Conservation (phyloP, 257 asterid species). For the Solanum lignicaule region DNA sequence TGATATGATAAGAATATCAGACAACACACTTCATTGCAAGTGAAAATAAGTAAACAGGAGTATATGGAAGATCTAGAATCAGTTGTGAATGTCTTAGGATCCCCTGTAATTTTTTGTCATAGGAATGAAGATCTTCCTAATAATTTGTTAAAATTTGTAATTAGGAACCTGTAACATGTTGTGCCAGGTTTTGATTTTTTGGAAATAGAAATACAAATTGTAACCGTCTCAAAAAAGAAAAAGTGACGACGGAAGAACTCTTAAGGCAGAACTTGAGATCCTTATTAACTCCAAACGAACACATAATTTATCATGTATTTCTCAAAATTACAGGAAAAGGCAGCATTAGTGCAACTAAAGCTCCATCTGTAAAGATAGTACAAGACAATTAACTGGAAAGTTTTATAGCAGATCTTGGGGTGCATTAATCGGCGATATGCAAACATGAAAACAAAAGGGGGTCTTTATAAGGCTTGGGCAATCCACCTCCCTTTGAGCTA, state of each 20-base stretch:
- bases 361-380: background rate
- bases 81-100: background rate
- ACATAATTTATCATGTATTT: background rate
- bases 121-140: background rate
- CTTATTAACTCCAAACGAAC: background rate
- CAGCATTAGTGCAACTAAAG: background rate
- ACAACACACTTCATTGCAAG: background rate
- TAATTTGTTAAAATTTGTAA: background rate
- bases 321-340: background rate
- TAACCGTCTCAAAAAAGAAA: too few relatives aligned
- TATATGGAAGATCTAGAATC: background rate
- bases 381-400: background rate
- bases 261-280: background rate
- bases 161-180: background rate
- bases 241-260: background rate
- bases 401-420: background rate
- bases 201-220: background rate
- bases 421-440: background rate
- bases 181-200: background rate
- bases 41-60: background rate
- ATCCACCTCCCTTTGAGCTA: background rate
- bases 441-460: background rate
- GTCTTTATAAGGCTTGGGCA: background rate
- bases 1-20: background rate
- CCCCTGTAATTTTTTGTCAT: background rate